These are phyloP conservation scores for Exophiala lecanii-corni DNA, from an alignment of 2,329 filamentous ascomycete genomes.

Conservation along the genomic window DNA sequence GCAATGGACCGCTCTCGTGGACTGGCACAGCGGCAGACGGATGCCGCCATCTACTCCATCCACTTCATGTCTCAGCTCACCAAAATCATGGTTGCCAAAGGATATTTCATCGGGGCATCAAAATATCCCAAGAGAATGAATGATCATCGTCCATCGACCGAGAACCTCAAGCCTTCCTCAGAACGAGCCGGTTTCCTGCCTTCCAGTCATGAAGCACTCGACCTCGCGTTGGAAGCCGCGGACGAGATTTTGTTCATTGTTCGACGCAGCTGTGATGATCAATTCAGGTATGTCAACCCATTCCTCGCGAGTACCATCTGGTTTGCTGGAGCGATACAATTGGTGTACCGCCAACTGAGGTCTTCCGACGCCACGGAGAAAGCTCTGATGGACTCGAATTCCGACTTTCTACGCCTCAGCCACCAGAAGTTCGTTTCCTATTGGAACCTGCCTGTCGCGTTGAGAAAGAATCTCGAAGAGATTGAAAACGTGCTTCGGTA, in stretches of 20 bases:
- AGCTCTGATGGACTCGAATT: conserved; percentile 14
- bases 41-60: conserved; percentile 32
- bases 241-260: background rate
- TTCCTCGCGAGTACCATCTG: conserved; percentile 33
- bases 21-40: conserved; percentile 1
- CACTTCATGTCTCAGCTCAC: conserved; percentile 34
- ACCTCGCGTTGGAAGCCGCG: background rate
- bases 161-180: too few relatives aligned
- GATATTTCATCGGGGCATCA: conserved; percentile 26
- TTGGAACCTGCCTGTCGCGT: conserved; percentile 23
- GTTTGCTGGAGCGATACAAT: conserved; percentile 32
- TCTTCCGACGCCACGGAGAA: background rate
- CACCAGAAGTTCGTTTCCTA: conserved; percentile 28
- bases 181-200: too few relatives aligned
- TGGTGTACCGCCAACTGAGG: conserved; percentile 20
- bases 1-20: background rate
- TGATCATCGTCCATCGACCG: too few relatives aligned
- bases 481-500: conserved; percentile 2
- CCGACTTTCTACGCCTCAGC: conserved; percentile 23
- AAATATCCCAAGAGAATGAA: background rate
- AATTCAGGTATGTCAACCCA: conserved; percentile 32
- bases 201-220: background rate
- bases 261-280: conserved; percentile 22
- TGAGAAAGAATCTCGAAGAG: background rate
- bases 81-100: conserved; percentile 33